phyloP scores from a whole-genome alignment of 305 asterid genomes.

The Fraxinus ornus region DNA sequence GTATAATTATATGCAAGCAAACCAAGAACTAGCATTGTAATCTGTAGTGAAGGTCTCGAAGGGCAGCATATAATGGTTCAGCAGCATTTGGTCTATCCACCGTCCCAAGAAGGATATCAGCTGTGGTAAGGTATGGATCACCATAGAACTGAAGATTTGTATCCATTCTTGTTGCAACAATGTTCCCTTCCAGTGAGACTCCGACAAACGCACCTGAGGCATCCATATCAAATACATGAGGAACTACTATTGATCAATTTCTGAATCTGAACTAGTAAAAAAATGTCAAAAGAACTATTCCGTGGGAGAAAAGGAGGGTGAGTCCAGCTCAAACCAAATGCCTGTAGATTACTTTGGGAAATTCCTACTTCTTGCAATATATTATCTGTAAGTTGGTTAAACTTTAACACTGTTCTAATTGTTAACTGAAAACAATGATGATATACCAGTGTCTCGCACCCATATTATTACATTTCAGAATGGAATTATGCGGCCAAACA shows the following conservation, averaged over 20 bases:
- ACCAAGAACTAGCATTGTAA: slow-evolving; percentile 36
- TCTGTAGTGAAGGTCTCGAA: slow-evolving; percentile 57
- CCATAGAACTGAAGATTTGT: slow-evolving; percentile 86
- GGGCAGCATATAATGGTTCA: slow-evolving; percentile 77
- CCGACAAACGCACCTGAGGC: slow-evolving; percentile 87
- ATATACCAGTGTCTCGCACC: not conserved
- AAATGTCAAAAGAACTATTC: not conserved
- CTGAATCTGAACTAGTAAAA: not conserved
- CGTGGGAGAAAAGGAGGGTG: not conserved
- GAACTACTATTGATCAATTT: not conserved
- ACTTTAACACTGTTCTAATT: not conserved
- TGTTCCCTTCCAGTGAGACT: slow-evolving; percentile 85
- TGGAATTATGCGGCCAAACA: not conserved
- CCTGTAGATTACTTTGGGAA: not conserved
- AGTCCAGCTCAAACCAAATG: not conserved
- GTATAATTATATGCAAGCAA: not conserved
- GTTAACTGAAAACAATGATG: not conserved
- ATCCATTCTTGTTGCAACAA: slow-evolving; percentile 87
- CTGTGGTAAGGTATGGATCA: slow-evolving; percentile 84
- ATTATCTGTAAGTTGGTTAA: not conserved
- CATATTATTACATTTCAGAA: not conserved
- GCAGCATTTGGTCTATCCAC: slow-evolving; percentile 94
- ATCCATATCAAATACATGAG: slow-evolving; percentile 23
- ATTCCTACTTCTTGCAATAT: not conserved
- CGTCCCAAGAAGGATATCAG: slow-evolving; percentile 81